These are phyloP conservation scores for Lasiodiplodia sp. DNA, from an alignment of 2,329 filamentous ascomycete genomes.

Conservation along the genomic window DNA sequence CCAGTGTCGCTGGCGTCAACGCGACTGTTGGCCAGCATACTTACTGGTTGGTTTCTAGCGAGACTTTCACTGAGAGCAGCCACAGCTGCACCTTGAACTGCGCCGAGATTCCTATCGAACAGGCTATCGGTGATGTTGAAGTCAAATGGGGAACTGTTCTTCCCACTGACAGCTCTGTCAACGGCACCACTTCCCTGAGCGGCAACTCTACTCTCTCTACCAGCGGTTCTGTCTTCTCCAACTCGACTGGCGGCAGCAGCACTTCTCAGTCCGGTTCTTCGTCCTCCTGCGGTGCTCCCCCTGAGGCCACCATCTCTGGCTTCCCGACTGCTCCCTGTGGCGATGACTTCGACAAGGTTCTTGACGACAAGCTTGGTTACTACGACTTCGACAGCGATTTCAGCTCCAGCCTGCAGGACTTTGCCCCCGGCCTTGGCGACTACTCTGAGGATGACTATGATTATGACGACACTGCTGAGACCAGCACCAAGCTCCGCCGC, in stretches of 20 bases:
- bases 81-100: background rate
- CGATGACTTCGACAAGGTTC: conserved; percentile 13
- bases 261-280: background rate
- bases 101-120: background rate
- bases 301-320: conserved; percentile 14
- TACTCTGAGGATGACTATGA: conserved; percentile 10
- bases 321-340: conserved; percentile 5
- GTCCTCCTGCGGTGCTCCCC: conserved; percentile 2
- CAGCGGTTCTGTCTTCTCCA: background rate
- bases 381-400: conserved; percentile 15
- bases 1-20: conserved; percentile 4
- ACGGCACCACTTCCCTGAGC: conserved; percentile 1
- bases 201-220: conserved; percentile 4
- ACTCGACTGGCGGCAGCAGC: conserved; percentile 7
- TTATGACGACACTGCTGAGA: background rate
- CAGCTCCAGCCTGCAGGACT: conserved; percentile 1
- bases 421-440: conserved; percentile 5
- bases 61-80: background rate
- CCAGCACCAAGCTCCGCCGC: background rate
- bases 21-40: conserved; percentile 2
- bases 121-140: background rate
- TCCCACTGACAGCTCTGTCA: background rate
- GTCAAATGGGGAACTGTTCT: conserved; percentile 2
- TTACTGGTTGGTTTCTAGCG: conserved; percentile 8
- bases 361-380: conserved; percentile 15